Evolutionary conservation across 768 basidiomycete genomes (phyloP), one percentile per base, ranked within the genome.

Genomic region (Xanthoconium stramineum): DNA sequence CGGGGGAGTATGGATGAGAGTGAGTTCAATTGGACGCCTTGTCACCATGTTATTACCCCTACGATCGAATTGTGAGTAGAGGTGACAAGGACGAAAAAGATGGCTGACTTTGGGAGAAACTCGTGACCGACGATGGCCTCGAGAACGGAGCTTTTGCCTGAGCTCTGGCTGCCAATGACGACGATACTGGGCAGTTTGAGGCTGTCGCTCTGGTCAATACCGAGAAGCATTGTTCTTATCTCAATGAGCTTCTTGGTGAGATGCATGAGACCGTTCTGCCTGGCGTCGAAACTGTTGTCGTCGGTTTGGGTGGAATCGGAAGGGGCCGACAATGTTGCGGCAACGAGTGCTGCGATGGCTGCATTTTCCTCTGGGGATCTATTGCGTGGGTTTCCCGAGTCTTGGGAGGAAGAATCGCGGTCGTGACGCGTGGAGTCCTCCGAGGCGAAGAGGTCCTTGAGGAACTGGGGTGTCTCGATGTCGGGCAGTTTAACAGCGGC

Each of bases 1-100:
- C 17, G 81, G 69, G 20, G 93, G 93, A 0, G 90, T 96, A 67
- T 99, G 93, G 55, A 98, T 87, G 47, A 99, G 86, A 4, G 97
- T 99, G 56, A 99, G 83, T 69, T 99, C 97, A 65, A 99, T 98
- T 2, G 97, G 97, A 52, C 97, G 87, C 1, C 97, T 89, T 3
- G 97, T 99, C 35, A 98, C 97, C 97, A 99, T 99, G 72, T 98
- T 98, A 72, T 94, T 89, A 53, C 97, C 97, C 75, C 96, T 98
- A 66, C 17, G 35, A 5, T 20, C 43, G 46, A 32, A 42, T 30
- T 47, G 51, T 53, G 47, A 60, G 45, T 37, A 24, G 37, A 38
- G 24, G 17, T 20, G 52, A 38, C 32, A 42, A 37, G 11, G 40
- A 52, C 44, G 13, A 47, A 4, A 38, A 20, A 15, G 2, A 28